Percentiles rank a stretch among this genome's conserved stretches.
These are phyloP conservation scores for Incumbomyces lentus DNA, from an alignment of 2,329 filamentous ascomycete genomes.

Conservation along the genomic window DNA sequence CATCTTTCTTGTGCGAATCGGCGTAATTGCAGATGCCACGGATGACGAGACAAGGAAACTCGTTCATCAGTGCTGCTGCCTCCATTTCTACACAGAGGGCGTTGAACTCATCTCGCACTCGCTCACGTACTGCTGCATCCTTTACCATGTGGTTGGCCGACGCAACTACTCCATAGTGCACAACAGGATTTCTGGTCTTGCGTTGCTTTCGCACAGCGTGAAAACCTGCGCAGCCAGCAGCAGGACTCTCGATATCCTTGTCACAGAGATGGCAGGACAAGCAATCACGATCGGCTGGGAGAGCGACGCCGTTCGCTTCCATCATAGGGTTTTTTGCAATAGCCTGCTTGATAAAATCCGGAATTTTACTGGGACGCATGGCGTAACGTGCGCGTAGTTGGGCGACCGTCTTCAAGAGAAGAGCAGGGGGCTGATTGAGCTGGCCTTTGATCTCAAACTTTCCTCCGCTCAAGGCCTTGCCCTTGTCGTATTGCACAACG, in stretches of 20 bases:
- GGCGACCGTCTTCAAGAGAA: slow-evolving; percentile 18
- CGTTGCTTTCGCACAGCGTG: background rate
- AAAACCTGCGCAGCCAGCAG: background rate
- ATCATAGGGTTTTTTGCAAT: slow-evolving; percentile 4
- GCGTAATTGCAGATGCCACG: slow-evolving; percentile 13
- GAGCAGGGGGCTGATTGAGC: slow-evolving; percentile 14
- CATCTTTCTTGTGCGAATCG: slow-evolving; percentile 13
- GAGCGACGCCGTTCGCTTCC: background rate
- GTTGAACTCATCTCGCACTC: slow-evolving; percentile 1
- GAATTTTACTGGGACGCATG: slow-evolving; percentile 3
- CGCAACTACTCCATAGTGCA: slow-evolving; percentile 23
- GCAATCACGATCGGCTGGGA: background rate
- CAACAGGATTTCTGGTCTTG: background rate
- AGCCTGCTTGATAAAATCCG: background rate
- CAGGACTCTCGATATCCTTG: background rate
- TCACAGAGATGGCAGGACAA: background rate
- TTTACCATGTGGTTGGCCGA: slow-evolving; percentile 24
- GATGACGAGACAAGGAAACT: slow-evolving; percentile 12
- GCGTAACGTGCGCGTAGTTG: slow-evolving; percentile 13
- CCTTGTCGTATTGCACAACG: slow-evolving; percentile 17
- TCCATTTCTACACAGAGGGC: slow-evolving; percentile 14
- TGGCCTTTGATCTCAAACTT: slow-evolving; percentile 17
- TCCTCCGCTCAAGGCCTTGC: slow-evolving; percentile 11
- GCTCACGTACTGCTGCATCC: slow-evolving; percentile 13
- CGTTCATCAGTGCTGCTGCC: slow-evolving; percentile 9